These are phyloP conservation scores for Saksenaea vasiformis DNA, from an alignment of 371 early-diverging fungal genomes.

Conservation along the genomic window DNA sequence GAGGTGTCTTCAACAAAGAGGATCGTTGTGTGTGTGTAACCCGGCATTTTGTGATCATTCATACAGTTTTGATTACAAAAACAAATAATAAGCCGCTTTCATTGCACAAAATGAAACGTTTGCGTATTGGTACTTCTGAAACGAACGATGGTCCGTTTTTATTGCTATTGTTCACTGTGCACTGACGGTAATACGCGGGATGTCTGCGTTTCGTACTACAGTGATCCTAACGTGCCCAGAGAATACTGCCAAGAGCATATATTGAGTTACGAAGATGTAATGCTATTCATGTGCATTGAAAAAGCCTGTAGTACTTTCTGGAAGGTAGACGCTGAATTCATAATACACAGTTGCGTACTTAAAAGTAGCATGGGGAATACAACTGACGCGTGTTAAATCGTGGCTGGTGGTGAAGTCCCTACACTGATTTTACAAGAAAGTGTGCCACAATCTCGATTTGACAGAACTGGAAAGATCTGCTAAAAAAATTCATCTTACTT, in stretches of 20 bases:
- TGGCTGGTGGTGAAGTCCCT: not conserved
- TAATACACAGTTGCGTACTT: not conserved
- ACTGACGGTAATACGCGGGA: not conserved
- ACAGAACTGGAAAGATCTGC: slow-evolving; percentile 7
- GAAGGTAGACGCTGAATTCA: not conserved
- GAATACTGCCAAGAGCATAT: not conserved
- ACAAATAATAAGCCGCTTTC: not conserved
- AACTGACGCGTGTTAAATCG: not conserved
- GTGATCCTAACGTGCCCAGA: not conserved
- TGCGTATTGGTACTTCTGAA: not conserved
- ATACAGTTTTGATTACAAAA: not conserved
- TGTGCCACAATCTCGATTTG: slow-evolving; percentile 4
- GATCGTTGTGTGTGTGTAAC: not conserved
- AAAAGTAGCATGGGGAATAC: not conserved
- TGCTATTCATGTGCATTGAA: not conserved
- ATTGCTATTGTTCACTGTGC: not conserved
- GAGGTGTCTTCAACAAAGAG: not conserved
- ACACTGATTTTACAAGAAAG: not conserved
- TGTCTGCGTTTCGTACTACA: not conserved
- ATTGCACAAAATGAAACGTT: not conserved
- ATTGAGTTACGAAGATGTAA: not conserved
- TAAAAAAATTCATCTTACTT: not conserved
- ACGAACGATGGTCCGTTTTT: not conserved
- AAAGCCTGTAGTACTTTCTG: not conserved
- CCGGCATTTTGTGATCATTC: too few species aligned